Evolutionary conservation across 768 basidiomycete genomes (phyloP).

Genomic region (Tylopilus vinaceipallidus): DNA sequence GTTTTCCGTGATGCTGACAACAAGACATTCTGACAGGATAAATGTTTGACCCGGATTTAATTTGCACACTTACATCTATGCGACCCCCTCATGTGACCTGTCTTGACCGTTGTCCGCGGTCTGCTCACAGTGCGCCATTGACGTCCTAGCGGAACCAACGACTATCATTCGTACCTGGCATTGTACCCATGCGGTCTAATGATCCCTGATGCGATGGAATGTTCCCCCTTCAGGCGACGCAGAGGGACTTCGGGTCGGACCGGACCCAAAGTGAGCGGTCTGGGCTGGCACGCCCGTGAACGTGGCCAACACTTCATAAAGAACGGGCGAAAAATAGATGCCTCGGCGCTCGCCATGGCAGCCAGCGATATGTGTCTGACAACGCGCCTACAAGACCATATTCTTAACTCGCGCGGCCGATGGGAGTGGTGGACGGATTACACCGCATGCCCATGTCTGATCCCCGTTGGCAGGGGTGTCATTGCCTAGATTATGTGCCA

Average conservation of each 20-base stretch:
- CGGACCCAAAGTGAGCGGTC: too few species aligned
- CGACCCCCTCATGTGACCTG: not conserved
- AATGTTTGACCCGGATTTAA: not conserved
- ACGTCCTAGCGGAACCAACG: not conserved
- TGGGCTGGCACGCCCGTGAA: too few species aligned
- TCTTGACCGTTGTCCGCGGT: not conserved
- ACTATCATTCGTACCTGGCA: not conserved
- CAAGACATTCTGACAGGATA: not conserved
- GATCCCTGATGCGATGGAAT: too few species aligned
- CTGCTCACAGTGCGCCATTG: not conserved
- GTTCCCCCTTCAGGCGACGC: too few species aligned
- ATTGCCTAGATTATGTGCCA: not conserved
- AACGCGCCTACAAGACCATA: not conserved
- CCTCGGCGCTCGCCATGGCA: conserved; percentile 1
- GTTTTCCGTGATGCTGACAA: not conserved
- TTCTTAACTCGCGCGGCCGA: too few species aligned
- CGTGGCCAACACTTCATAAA: too few species aligned
- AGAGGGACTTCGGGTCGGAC: too few species aligned
- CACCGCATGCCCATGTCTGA: too few species aligned
- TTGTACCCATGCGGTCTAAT: conserved; percentile 1
- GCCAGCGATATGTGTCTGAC: not conserved
- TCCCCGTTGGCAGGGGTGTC: too few species aligned
- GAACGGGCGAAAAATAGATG: too few species aligned
- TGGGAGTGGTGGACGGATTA: too few species aligned
- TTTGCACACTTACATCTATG: not conserved